Percentiles rank a stretch among this genome's conserved stretches.
phyloP scores from a whole-genome alignment of 176 grass and related monocot genomes.

The Juncus effusus region DNA sequence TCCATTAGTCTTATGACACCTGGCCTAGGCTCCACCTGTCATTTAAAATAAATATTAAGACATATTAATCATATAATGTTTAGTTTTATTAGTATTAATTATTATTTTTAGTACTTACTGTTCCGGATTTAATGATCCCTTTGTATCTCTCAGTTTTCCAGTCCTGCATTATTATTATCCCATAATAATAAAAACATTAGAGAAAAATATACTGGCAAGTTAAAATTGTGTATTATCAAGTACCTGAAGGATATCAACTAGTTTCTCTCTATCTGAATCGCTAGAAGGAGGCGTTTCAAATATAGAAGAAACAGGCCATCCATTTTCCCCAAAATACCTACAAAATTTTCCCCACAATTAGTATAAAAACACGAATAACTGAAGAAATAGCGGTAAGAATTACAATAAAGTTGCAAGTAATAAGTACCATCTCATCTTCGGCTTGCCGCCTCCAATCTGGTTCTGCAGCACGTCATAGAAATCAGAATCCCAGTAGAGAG shows the following conservation, averaged over 20 bases:
- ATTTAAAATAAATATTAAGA: slow-evolving; percentile 25
- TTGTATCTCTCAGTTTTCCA: slow-evolving; percentile 99
- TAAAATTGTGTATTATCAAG: background rate
- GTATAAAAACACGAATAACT: slow-evolving; percentile 20
- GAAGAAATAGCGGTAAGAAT: slow-evolving; percentile 10
- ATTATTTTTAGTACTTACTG: slow-evolving; percentile 44
- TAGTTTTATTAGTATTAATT: background rate
- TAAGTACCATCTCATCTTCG: slow-evolving; percentile 91
- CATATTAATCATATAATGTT: background rate
- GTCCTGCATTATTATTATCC: slow-evolving; percentile 46
- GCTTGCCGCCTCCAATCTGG: slow-evolving; percentile 82
- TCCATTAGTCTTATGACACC: slow-evolving; percentile 85
- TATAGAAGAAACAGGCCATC: slow-evolving; percentile 87
- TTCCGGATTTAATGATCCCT: slow-evolving; percentile 91
- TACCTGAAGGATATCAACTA: slow-evolving; percentile 86
- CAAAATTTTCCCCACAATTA: slow-evolving; percentile 21
- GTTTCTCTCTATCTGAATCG: slow-evolving; percentile 63
- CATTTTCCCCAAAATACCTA: slow-evolving; percentile 89
- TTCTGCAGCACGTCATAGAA: slow-evolving; percentile 94
- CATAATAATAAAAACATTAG: background rate
- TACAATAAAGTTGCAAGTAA: background rate
- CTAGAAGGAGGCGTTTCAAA: slow-evolving; percentile 60
- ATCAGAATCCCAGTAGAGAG: slow-evolving; percentile 57
- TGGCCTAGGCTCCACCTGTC: slow-evolving; percentile 72
- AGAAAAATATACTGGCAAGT: background rate